Conservation (phyloP, 768 basidiomycete species). For the Steccherinum ochraceum region DNA sequence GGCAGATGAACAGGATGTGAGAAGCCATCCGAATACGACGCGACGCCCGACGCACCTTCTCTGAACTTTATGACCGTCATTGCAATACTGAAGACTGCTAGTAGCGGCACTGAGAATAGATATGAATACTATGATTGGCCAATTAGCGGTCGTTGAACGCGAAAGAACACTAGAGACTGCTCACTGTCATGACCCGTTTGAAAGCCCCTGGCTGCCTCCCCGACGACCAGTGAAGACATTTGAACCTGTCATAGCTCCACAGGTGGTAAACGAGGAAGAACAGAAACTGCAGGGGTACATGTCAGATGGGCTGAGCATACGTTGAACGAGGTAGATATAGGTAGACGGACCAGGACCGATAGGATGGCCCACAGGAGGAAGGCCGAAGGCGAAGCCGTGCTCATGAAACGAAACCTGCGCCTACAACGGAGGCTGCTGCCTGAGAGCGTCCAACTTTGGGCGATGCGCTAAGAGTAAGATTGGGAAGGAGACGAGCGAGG, state of each 20-base stretch:
- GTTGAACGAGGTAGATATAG: background rate
- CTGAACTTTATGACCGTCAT: constrained; percentile 63
- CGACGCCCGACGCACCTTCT: constrained; percentile 71
- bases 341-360: constrained; percentile 47
- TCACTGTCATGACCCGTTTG: constrained; percentile 85
- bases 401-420: too few relatives aligned
- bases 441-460: too few relatives aligned
- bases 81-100: constrained; percentile 57
- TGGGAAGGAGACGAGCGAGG: too few relatives aligned
- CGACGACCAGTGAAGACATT: constrained; percentile 68
- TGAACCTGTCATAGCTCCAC: constrained; percentile 76
- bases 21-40: too few relatives aligned
- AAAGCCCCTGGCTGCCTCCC: constrained; percentile 80
- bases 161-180: too few relatives aligned
- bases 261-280: constrained; percentile 65
- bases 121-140: constrained; percentile 58
- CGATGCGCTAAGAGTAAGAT: too few relatives aligned
- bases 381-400: constrained; percentile 65
- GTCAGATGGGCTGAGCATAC: background rate
- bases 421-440: too few relatives aligned
- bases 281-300: constrained; percentile 39
- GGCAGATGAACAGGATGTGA: constrained; percentile 4
- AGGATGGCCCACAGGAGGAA: constrained; percentile 76
- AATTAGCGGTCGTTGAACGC: too few relatives aligned
- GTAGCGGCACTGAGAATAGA: constrained; percentile 58